phyloP scores from a whole-genome alignment of 2,329 filamentous ascomycete genomes.

The Cladophialophora yegresii region DNA sequence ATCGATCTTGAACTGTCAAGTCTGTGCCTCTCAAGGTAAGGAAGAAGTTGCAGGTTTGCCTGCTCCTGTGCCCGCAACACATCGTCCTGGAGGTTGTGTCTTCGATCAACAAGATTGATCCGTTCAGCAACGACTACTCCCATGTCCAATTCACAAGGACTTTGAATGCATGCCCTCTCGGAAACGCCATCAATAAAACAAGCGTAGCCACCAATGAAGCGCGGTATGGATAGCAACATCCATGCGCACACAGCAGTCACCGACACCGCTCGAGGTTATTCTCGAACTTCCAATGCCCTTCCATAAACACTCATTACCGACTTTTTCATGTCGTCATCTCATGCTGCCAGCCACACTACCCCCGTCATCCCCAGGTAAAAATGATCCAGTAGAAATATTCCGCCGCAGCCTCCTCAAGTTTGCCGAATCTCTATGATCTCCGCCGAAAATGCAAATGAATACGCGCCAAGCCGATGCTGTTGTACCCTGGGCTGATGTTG shows the following conservation, averaged over 20 bases:
- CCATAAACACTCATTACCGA: conserved; percentile 2
- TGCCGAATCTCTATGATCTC: conserved; percentile 9
- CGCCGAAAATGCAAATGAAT: conserved; percentile 22
- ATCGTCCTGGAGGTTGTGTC: not conserved
- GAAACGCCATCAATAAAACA: not conserved
- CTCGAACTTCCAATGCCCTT: conserved; percentile 8
- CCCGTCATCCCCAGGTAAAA: conserved; percentile 6
- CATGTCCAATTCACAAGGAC: not conserved
- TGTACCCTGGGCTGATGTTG: conserved; percentile 1
- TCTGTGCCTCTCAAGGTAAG: not conserved
- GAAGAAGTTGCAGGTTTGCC: not conserved
- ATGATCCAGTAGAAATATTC: conserved; percentile 7
- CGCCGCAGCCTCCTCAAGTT: not conserved
- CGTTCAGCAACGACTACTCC: not conserved
- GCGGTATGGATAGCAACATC: not conserved
- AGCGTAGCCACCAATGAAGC: not conserved
- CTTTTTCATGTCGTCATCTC: conserved; percentile 3
- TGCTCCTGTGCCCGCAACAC: not conserved
- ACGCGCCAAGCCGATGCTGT: conserved; percentile 23
- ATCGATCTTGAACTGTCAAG: not conserved
- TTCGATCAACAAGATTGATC: not conserved
- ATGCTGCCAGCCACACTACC: conserved; percentile 2
- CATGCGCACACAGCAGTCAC: not conserved
- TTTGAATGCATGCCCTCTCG: not conserved
- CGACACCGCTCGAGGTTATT: not conserved